These are phyloP conservation scores for Rhytidiadelphus loreus DNA, from an alignment of 225 moss, liverwort and hornwort species.

Conservation along the genomic window DNA sequence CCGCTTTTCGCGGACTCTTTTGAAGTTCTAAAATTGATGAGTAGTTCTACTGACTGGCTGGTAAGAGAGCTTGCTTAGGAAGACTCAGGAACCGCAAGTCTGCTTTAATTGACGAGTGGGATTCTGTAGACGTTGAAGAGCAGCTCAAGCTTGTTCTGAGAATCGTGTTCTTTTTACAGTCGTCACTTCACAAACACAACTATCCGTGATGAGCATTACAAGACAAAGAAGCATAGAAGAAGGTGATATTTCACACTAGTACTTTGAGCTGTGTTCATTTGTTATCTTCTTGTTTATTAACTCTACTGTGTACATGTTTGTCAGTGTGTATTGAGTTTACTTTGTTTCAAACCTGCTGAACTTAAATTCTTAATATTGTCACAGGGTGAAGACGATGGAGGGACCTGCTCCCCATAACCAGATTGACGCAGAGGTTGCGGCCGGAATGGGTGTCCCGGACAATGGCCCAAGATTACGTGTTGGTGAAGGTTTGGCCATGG, in stretches of 20 bases:
- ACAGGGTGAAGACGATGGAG: constrained; percentile 76
- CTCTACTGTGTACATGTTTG: not conserved
- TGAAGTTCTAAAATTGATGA: not conserved
- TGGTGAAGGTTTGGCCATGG: constrained; percentile 31
- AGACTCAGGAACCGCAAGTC: not conserved
- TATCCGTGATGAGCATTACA: constrained; percentile 75
- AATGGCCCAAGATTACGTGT: constrained; percentile 62
- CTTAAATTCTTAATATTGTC: not conserved
- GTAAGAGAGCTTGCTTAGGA: not conserved
- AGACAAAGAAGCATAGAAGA: constrained; percentile 45
- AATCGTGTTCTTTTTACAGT: constrained; percentile 25
- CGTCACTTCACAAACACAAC: constrained; percentile 68
- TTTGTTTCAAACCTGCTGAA: not conserved
- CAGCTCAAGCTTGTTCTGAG: not conserved
- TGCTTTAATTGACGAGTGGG: not conserved
- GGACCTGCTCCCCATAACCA: constrained; percentile 82
- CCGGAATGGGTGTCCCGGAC: constrained; percentile 85
- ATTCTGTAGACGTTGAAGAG: not conserved
- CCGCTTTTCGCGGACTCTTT: not conserved
- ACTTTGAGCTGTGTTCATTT: not conserved
- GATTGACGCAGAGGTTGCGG: constrained; percentile 75
- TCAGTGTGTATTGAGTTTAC: not conserved
- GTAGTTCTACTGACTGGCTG: not conserved
- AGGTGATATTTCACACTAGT: constrained; percentile 14
- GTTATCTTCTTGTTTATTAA: not conserved